Conservation (phyloP, 768 basidiomycete genomes). For the Russula griseocarnosa region DNA sequence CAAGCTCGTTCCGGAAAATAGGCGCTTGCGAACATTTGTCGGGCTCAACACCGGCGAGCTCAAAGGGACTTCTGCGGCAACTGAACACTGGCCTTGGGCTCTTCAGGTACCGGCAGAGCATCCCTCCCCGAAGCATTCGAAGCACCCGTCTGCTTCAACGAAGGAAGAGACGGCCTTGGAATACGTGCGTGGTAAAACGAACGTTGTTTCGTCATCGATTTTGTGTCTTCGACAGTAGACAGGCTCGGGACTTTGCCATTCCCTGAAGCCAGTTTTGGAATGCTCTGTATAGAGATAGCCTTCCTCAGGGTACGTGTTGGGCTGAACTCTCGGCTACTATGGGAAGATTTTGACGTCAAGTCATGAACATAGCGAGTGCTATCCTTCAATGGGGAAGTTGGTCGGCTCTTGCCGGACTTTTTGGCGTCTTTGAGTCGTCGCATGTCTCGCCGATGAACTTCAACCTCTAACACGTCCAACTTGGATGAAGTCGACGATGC, state of each 20-base stretch:
- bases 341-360: neutral
- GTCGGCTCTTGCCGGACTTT: conserved; percentile 17
- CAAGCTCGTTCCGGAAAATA: conserved; percentile 57
- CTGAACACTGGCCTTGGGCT: conserved; percentile 25
- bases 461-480: conserved; percentile 10
- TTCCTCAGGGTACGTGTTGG: conserved; percentile 44
- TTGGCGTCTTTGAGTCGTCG: conserved; percentile 20
- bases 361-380: conserved; percentile 2
- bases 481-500: conserved; percentile 25
- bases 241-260: conserved; percentile 34
- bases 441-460: conserved; percentile 1
- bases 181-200: conserved; percentile 60
- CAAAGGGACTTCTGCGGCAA: conserved; percentile 20
- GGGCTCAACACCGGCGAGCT: conserved; percentile 23
- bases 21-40: conserved; percentile 45
- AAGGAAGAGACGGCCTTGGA: conserved; percentile 48
- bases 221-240: conserved; percentile 34
- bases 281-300: conserved; percentile 54
- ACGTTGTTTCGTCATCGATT: conserved; percentile 49
- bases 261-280: conserved; percentile 34
- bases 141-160: conserved; percentile 33
- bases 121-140: conserved; percentile 19
- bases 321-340: conserved; percentile 24
- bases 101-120: conserved; percentile 12
- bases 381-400: conserved; percentile 16